These are phyloP conservation scores for Lagenaria siceraria DNA, from an alignment of 306 rosid genomes.

Conservation along the genomic window DNA sequence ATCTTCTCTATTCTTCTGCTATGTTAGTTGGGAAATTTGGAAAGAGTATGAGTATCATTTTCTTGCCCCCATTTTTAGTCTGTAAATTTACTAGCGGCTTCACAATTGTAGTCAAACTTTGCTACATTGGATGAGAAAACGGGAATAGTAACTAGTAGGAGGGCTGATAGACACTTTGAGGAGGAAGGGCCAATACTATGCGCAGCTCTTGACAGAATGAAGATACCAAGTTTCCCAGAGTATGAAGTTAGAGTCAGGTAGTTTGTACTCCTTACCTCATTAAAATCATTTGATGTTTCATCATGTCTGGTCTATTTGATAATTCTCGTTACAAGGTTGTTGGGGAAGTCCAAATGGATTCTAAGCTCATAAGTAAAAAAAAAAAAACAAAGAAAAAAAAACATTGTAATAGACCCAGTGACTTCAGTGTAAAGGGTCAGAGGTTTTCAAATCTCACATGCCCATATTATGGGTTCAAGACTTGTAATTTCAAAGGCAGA, in stretches of 20 bases:
- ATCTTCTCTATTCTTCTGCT: neutral
- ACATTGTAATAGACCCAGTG: neutral
- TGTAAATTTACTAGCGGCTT: neutral
- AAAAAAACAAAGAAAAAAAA: neutral
- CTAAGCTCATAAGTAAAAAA: neutral
- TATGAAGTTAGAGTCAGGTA: conserved; percentile 94
- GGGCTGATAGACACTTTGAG: conserved; percentile 96
- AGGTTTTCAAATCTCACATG: neutral
- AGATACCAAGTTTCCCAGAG: conserved; percentile 79
- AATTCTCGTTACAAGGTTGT: neutral
- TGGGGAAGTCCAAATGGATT: neutral
- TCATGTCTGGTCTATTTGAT: neutral
- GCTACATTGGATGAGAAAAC: conserved; percentile 85
- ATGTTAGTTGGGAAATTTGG: neutral
- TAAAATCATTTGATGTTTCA: neutral
- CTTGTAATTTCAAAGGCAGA: neutral
- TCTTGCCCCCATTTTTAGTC: neutral
- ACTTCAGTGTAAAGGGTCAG: neutral
- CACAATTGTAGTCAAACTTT: conserved; percentile 60
- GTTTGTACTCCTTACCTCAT: neutral
- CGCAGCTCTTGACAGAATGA: conserved; percentile 80
- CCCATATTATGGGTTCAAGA: neutral
- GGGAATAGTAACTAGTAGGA: conserved; percentile 67
- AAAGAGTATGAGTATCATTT: neutral
- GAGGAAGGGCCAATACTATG: conserved; percentile 92